Evolutionary conservation across 1,284 basidiomycete genomes (phyloP), one percentile per base, ranked within the genome.

Genomic region (Gymnopus androsaceus): DNA sequence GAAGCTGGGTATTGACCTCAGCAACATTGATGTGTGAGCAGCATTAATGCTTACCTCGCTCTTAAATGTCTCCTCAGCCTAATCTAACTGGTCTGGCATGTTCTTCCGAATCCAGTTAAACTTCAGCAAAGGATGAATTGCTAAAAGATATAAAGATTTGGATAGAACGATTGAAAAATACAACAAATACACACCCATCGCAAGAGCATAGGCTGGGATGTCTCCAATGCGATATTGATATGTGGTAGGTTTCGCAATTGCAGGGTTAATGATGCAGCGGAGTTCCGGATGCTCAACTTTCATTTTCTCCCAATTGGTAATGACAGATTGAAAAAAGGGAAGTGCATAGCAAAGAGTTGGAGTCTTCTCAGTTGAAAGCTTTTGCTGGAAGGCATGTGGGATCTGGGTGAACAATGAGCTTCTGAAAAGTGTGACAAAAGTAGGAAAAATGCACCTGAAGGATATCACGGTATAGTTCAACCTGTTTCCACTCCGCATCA

Each of bases 111-210:
- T 27, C 23, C 3, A 36, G 48, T 25, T 50, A 38, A 27, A 50
- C 23, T 5, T 21, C 48, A 38, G 33, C n/a, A n/a, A n/a, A 12
- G 23, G 6, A 25, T 14, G 6, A 36, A 14, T 14, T 34, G 23
- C 27, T 2, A 27, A 3, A 11, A 9, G 25, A 27, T 38, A 1
- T 4, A 7, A 3, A 23, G 12, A 6, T 9, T 50, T 4, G 3
- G 7, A 38, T 23, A 9, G 21, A 23, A 7, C 6, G 6, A 33
- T 33, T 33, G 4, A 42, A 21, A 23, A 21, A 19, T 7, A 5
- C 7, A 19, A 23, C n/a, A n/a, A n/a, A n/a, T n/a, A 64, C 65
- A 34, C 57, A 74, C 72, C 59, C 68, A 75, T 73, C 1, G 73
- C 67, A 8, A 74, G 58, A 1, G 60, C 60, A 61, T 75, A 75